Base-by-base conservation (phyloP, 75 land plant genomes). In the Gnetum montanum region DNA sequence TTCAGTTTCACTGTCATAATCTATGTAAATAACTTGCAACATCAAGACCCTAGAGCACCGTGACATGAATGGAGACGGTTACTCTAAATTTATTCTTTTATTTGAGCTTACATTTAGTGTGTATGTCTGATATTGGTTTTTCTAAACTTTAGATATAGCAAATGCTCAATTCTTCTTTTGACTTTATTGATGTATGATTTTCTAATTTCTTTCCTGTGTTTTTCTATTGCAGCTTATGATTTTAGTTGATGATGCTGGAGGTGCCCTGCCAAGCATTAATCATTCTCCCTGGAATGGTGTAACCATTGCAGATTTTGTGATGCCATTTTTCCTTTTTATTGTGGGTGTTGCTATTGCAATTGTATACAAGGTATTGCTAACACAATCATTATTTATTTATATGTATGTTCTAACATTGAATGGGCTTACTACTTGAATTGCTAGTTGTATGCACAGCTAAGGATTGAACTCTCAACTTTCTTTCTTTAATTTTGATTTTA, bases 261-360 rank as follows among this genome's bases (percentile, higher is more conserved):
- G 78, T 16, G 10, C 64, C 22, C 7, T 77, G 22, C 82, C 85
- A 38, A 57, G 66, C 2, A 69, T 85, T 16, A 75, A 75, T 44
- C 89, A 85, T 67, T 85, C 89, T 10, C 86, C 89, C 19, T 85
- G 89, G 89, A 30, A 81, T 66, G 89, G 89, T 38, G 71, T 82
- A 30, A 71, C 81, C 3, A 51, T 85, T 26, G 89, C 89, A 49
- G 89, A 85, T 57, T 77, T 74, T 73, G 86, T 85, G 50, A 81
- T 84, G 88, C 88, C 88, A 27, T 77, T 77, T 63, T 85, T 85
- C 65, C 56, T 85, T 8, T 85, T 85, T 43, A 82, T 85, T 24
- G 86, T 78, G 44, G 89, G 89, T 31, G 71, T 85, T 58, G 61
- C 89, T 7, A 53, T 85, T 4, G 76, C 57, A 11, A 70, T 85